A percentile compares a stretch with the other conserved stretches of the same genome.
phyloP scores from a whole-genome alignment of 2,329 filamentous ascomycete genomes.

The Monilinia polystroma region DNA sequence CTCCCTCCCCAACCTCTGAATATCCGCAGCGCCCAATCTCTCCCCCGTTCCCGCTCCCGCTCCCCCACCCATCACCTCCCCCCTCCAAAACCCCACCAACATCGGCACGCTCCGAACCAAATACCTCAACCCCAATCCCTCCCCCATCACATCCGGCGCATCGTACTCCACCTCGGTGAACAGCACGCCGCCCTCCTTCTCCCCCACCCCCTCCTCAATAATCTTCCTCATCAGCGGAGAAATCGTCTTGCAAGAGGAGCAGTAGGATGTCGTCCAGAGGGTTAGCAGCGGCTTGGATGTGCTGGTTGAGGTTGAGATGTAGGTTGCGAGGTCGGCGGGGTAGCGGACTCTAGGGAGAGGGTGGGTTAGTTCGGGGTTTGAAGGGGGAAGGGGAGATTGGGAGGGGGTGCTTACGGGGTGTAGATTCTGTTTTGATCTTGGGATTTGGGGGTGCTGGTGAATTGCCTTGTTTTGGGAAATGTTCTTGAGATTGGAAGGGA shows the following conservation, averaged over 20 bases:
- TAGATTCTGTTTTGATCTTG: slow-evolving; percentile 18
- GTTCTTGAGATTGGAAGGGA: not conserved
- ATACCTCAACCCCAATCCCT: slow-evolving; percentile 51
- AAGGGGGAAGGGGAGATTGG: too few species aligned
- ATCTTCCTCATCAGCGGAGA: slow-evolving; percentile 51
- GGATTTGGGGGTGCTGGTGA: not conserved
- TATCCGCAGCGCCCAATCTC: slow-evolving; percentile 2
- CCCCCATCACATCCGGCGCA: slow-evolving; percentile 54
- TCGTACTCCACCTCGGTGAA: slow-evolving; percentile 57
- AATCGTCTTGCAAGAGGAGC: slow-evolving; percentile 53
- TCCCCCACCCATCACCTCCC: not conserved
- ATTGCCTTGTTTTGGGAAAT: not conserved
- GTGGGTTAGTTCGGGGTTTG: not conserved
- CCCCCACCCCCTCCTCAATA: slow-evolving; percentile 49
- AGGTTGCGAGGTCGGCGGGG: slow-evolving; percentile 54
- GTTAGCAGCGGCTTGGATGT: slow-evolving; percentile 57
- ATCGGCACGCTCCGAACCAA: slow-evolving; percentile 60
- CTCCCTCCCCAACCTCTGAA: slow-evolving; percentile 2
- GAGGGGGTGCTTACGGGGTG: not conserved
- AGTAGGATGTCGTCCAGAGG: slow-evolving; percentile 60
- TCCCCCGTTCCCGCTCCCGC: not conserved
- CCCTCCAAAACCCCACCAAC: slow-evolving; percentile 50
- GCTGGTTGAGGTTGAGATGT: slow-evolving; percentile 55
- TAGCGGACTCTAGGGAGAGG: slow-evolving; percentile 50
- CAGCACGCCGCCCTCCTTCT: slow-evolving; percentile 56